phyloP scores from a whole-genome alignment of 805 yeast species.

The Saturnispora kantuleensis region DNA sequence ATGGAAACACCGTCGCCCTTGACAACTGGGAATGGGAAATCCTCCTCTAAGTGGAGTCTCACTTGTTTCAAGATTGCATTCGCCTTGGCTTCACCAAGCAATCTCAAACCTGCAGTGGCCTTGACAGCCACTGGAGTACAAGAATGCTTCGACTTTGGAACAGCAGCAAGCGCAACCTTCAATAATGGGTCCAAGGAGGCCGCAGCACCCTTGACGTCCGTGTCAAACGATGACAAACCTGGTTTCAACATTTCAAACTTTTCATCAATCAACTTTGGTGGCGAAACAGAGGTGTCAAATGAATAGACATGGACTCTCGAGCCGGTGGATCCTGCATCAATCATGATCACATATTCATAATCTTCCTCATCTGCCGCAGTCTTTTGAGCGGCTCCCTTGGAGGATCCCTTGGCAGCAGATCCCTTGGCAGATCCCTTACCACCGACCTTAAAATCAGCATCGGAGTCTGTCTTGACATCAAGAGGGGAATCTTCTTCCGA shows the following conservation, averaged over 20 bases:
- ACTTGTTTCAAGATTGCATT: slow-evolving; percentile 67
- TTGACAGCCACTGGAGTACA: slow-evolving; percentile 95
- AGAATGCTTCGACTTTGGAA: slow-evolving; percentile 60
- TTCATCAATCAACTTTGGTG: slow-evolving; percentile 75
- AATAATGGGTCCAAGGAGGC: slow-evolving; percentile 77
- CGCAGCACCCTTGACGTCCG: slow-evolving; percentile 80
- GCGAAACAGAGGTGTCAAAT: slow-evolving; percentile 76
- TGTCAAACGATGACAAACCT: slow-evolving; percentile 79
- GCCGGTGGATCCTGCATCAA: slow-evolving; percentile 98
- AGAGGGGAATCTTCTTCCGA: neutral
- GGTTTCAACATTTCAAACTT: slow-evolving; percentile 84
- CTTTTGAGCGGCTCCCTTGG: neutral
- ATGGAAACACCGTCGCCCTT: slow-evolving; percentile 78
- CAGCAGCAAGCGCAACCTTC: slow-evolving; percentile 59
- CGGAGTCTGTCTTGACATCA: neutral
- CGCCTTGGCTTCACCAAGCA: slow-evolving; percentile 70
- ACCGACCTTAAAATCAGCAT: neutral
- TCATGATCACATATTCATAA: slow-evolving; percentile 76
- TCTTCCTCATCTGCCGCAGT: slow-evolving; percentile 9
- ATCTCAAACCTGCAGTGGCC: slow-evolving; percentile 95
- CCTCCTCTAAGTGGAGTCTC: slow-evolving; percentile 57
- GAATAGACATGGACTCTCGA: slow-evolving; percentile 92
- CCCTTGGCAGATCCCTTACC: neutral
- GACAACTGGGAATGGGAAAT: slow-evolving; percentile 90
- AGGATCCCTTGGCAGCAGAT: neutral